These are phyloP conservation scores for Monilinia aucupariae DNA, from an alignment of 2,329 filamentous ascomycete genomes.

Conservation along the genomic window DNA sequence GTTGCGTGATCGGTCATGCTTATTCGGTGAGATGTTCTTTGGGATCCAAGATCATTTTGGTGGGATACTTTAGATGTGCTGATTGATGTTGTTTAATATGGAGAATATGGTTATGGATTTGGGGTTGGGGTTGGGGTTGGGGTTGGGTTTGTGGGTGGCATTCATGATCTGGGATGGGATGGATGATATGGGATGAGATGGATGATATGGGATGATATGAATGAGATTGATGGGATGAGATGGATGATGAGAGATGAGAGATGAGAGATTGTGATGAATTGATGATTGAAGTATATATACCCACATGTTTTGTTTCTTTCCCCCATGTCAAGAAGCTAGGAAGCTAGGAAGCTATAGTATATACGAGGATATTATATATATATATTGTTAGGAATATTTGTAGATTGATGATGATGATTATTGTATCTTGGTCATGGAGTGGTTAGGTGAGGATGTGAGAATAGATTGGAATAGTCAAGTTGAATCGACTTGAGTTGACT, in stretches of 20 bases:
- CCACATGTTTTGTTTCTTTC: not conserved
- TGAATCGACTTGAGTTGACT: too few relatives aligned
- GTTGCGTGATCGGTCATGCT: not conserved
- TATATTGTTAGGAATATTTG: too few relatives aligned
- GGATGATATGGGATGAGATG: not conserved
- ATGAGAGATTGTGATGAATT: not conserved
- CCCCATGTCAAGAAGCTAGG: too few relatives aligned
- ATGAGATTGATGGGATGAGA: not conserved
- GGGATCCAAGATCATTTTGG: not conserved
- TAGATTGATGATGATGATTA: too few relatives aligned
- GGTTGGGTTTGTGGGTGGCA: not conserved
- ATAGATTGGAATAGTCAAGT: too few relatives aligned
- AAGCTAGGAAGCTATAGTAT: too few relatives aligned
- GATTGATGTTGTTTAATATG: not conserved
- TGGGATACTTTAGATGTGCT: not conserved
- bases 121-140: not conserved
- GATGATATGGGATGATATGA: not conserved
- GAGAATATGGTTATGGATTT: not conserved
- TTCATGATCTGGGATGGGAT: not conserved
- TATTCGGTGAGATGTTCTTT: not conserved
- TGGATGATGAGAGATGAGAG: not conserved
- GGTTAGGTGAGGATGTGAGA: too few relatives aligned
- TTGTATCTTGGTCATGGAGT: too few relatives aligned
- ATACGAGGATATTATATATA: not conserved
- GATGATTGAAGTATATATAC: conserved; percentile 13